phyloP scores from a whole-genome alignment of 2,329 filamentous ascomycete species.

The Calonectria hongkongensis region DNA sequence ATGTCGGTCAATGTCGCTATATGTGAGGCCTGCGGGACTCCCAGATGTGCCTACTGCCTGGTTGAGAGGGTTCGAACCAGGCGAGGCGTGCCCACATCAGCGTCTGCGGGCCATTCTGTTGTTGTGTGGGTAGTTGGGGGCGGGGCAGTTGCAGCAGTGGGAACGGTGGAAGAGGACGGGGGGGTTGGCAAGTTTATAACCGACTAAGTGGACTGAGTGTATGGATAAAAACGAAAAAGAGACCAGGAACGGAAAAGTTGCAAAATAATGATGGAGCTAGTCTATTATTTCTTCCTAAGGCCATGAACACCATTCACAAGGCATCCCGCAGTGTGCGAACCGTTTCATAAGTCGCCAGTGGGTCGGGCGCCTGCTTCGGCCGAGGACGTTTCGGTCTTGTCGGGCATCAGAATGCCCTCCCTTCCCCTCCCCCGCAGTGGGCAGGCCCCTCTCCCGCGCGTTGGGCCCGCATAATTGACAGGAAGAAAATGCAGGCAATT shows the following conservation, averaged over 20 bases:
- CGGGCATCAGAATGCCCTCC: background rate
- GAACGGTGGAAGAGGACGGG: background rate
- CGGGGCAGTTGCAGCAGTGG: background rate
- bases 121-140: background rate
- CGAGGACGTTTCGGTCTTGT: background rate
- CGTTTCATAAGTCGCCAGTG: background rate
- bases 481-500: background rate
- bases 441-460: background rate
- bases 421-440: background rate
- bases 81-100: background rate
- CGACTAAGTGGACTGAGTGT: too few relatives aligned
- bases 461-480: background rate
- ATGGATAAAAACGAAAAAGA: too few relatives aligned
- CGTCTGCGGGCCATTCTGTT: background rate
- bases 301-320: background rate
- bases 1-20: slow-evolving; percentile 6
- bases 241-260: too few relatives aligned
- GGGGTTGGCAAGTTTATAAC: background rate
- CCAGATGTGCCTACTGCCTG: slow-evolving; percentile 3
- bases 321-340: background rate
- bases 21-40: slow-evolving; percentile 4
- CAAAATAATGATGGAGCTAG: background rate
- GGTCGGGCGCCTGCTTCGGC: background rate
- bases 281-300: background rate
- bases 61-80: slow-evolving; percentile 3